phyloP scores from a whole-genome alignment of 345 rosid genomes.

The Eucalyptus cloeziana region DNA sequence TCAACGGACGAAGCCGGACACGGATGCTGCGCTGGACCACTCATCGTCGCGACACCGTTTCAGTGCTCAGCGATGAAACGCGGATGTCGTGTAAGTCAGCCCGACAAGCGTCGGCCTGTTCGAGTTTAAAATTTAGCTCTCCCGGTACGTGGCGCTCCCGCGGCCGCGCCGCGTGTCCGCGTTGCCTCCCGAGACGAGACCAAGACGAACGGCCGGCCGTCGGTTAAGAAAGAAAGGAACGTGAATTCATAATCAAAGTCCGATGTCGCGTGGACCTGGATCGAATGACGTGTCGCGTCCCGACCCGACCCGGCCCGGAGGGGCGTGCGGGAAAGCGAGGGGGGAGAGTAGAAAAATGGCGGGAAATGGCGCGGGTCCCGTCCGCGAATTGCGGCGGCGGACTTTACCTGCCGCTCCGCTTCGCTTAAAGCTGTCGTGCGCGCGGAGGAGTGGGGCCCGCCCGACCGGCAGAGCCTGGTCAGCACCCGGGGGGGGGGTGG shows the following conservation, averaged over 20 bases:
- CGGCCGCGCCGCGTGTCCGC: neutral
- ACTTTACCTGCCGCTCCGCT: neutral
- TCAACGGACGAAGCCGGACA: neutral
- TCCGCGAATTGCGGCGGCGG: neutral
- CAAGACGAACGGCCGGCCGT: neutral
- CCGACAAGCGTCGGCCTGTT: neutral
- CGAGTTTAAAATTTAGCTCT: accelerated
- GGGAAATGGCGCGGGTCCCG: neutral
- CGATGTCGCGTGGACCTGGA: neutral
- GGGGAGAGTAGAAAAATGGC: neutral
- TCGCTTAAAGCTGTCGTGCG: neutral
- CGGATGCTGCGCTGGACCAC: neutral
- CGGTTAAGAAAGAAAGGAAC: neutral
- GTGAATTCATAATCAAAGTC: neutral
- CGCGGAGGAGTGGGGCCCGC: neutral
- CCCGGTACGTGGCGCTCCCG: neutral
- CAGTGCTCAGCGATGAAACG: neutral
- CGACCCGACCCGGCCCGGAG: neutral
- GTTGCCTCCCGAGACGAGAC: neutral
- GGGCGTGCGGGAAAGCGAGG: neutral
- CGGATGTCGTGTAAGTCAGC: neutral
- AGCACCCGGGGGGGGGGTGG: neutral
- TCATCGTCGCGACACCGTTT: neutral
- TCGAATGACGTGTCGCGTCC: neutral
- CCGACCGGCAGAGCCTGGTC: neutral